Base-by-base conservation (phyloP, 768 basidiomycete genomes). In the Lentinula raphanica region DNA sequence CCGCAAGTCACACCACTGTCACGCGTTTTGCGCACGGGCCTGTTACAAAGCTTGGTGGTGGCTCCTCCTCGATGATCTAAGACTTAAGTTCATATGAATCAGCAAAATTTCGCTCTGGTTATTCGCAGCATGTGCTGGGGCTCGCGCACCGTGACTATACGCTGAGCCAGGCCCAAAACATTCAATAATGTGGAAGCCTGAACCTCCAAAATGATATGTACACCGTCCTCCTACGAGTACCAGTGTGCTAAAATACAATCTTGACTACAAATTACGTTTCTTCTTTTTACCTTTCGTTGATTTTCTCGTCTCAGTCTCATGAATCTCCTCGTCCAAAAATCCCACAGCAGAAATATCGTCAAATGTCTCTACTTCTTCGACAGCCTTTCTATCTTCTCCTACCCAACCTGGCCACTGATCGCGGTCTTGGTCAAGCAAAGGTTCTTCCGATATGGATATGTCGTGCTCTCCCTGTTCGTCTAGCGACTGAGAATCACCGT, bases 321-420 rank as follows among this genome's bases (percentile, higher is more conserved):
- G 46, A 49, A 45, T 45, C 63, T 74, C 73, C 64, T 76, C 75
- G 58, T 76, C 75, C 69, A 76, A 66, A 31, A 76, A 68, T 7
- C 73, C 73, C 15, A 73, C 68, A 2, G 70, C 75, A 38, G 74
- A 73, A 58, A 82, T 74, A 68, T 81, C 72, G 64, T 81, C 75
- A 67, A 79, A 82, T 60, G 69, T 68, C 65, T 83, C 81, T 21
- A 71, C 76, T 65, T 83, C 82, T 56, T 81, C 79, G n/a, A 81
- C 71, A 2, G 78, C 78, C 27, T 69, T 62, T 51, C 65, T 67
- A 58, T 81, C 80, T 61, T 78, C 73, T 5, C 63, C 59, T 39
- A 74, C 79, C 79, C 80, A 81, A n/a, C 74, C 79, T 25, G 70
- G 62, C 71, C 74, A 77, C 46, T 60, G 56, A 38, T 72, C 69